phyloP scores from a whole-genome alignment of 345 rosid species.

The Zanthoxylum bungeanum region DNA sequence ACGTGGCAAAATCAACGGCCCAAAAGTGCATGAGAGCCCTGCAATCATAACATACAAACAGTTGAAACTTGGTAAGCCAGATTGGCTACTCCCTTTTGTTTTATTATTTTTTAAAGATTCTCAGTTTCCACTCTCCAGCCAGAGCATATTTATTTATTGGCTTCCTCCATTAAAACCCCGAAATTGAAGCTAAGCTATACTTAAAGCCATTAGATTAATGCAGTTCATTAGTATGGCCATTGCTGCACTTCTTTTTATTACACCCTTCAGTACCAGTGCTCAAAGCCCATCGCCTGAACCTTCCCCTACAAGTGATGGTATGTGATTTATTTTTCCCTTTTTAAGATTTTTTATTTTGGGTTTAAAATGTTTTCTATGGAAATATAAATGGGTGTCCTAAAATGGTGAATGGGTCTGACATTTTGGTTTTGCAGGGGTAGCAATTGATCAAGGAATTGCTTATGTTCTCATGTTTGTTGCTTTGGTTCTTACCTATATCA shows the following conservation, averaged over 20 bases:
- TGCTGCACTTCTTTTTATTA: not conserved
- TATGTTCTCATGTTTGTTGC: constrained; percentile 26
- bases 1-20: constrained; percentile 11
- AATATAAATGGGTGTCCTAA: no score
- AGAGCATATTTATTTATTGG: not conserved
- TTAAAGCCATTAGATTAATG: constrained; percentile 12
- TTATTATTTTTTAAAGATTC: not conserved
- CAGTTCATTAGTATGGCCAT: constrained; percentile 9
- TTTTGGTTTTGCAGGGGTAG: constrained; percentile 16
- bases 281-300: constrained; percentile 23
- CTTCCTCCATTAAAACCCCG: not conserved
- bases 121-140: not conserved
- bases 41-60: no score
- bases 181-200: no score
- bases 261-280: constrained; percentile 10
- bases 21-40: not conserved
- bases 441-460: constrained; percentile 35
- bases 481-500: constrained; percentile 23
- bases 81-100: not conserved
- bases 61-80: constrained; percentile 12
- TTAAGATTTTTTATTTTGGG: no score
- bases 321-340: not conserved
- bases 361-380: no score
- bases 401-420: not conserved
- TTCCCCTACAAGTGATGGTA: constrained; percentile 27